Evolutionary conservation across 768 basidiomycete genomes (phyloP), one percentile per base, ranked within the genome.

Genomic region (Vararia minispora): DNA sequence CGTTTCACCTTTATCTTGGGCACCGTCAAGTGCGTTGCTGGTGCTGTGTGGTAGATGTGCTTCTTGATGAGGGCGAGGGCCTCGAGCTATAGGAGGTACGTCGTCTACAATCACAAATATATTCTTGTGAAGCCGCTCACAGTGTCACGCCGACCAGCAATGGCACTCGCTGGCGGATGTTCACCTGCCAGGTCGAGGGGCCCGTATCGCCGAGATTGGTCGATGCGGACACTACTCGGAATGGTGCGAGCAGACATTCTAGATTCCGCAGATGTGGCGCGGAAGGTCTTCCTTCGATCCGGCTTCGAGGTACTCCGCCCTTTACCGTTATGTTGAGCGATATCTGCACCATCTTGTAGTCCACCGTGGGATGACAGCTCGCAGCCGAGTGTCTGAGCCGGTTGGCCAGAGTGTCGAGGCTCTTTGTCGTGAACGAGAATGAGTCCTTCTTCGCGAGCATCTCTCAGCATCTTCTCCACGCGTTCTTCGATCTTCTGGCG

Each of bases 61-160:
- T 69, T 74, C 60, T 68, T 72, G 28, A 75, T 45, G 11, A 78
- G 56, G 6, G 73, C 72, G 4, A 76, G 51, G 7, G 73, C 62
- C 41, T 76, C 76, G 14, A 55, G 60, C 76, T 78, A 28, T 20
- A 39, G 22, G 8, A 11, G 12, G 25, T 1, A 6, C n/a, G 12
- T 23, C 26, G 29, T 23, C 7, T 4, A 8, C 25, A 18, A 21
- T 22, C 22, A 18, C 6, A 6, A 18, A 14, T 28, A 12, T 5
- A 27, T 28, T 10, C 21, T 12, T 13, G 11, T 27, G 18, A 35
- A 26, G 31, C 28, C 12, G 40, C 70, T 37, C 39, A 70, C 77
- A 22, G 80, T 84, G 47, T 89, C 82, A 30, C 71, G 60, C 28
- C 84, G 62, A 9, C 69, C 74, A 6, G 77, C 81, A 39, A 88